Evolutionary conservation across 148 eudicot species (phyloP), one percentile per base, ranked within the genome.

Genomic region (Drosera capensis): DNA sequence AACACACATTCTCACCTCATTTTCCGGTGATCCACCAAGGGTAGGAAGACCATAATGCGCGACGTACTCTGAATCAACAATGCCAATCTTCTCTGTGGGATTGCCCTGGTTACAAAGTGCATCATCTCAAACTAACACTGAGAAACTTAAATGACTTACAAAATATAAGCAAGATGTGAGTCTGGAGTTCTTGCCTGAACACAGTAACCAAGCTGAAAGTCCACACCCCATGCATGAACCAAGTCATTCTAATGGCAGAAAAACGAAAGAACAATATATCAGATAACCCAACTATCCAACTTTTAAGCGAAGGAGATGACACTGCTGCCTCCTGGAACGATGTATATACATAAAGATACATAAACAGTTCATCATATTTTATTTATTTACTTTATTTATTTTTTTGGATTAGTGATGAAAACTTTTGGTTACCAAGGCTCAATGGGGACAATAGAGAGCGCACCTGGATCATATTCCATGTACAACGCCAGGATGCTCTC

Each of bases 381-480:
- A n/a, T n/a, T n/a, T n/a, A n/a, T n/a, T n/a, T n/a, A n/a, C n/a
- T n/a, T n/a, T n/a, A n/a, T n/a, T n/a, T n/a, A n/a, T n/a, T n/a
- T n/a, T n/a, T n/a, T n/a, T n/a, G n/a, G n/a, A n/a, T n/a, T n/a
- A n/a, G n/a, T n/a, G n/a, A n/a, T n/a, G n/a, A n/a, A n/a, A n/a
- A n/a, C n/a, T n/a, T n/a, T n/a, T n/a, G n/a, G n/a, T n/a, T n/a
- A n/a, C n/a, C n/a, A n/a, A 30, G 35, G 35, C 35, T 15, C 20
- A 16, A 40, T 19, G 19, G 18, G 43, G 19, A n/a, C 12, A 19
- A 15, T 17, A 44, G n/a, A 42, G 43, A 38, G 15, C 44, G 37
- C 16, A 78, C 86, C 86, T 79, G 86, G 40, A 79, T 75, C 73
- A 79, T 64, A 55, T 72, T 48, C 87, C 87, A 79, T 7, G 60